Conservation (phyloP, 768 basidiomycete genomes). For the Solioccasus polychromus region DNA sequence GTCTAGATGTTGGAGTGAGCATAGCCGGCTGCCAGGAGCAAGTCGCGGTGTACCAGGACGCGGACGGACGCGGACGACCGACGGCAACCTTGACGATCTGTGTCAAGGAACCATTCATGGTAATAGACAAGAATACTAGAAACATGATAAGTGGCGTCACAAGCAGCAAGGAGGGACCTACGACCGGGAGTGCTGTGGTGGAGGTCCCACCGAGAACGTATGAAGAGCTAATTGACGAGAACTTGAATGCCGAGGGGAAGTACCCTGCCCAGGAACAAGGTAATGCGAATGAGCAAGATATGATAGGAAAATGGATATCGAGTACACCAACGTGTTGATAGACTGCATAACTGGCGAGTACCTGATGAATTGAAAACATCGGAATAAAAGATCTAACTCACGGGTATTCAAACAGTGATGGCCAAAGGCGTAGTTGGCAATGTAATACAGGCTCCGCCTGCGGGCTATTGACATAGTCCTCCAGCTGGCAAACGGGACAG, state of each 20-base stretch:
- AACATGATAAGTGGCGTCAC: not conserved
- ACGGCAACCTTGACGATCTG: slow-evolving; percentile 82
- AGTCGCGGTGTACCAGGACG: slow-evolving; percentile 58
- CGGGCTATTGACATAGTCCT: too few relatives aligned
- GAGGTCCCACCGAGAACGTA: slow-evolving; percentile 84
- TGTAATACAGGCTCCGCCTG: too few relatives aligned
- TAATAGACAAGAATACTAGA: slow-evolving; percentile 57
- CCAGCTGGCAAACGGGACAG: too few relatives aligned
- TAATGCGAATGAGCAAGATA: too few relatives aligned
- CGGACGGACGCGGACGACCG: slow-evolving; percentile 88
- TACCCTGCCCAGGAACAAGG: too few relatives aligned
- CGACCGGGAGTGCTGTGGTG: slow-evolving; percentile 57
- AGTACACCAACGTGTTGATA: too few relatives aligned
- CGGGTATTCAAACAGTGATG: too few relatives aligned
- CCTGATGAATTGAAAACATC: too few relatives aligned
- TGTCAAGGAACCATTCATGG: slow-evolving; percentile 75
- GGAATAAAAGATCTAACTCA: too few relatives aligned
- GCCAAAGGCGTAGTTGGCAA: too few relatives aligned
- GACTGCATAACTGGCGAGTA: too few relatives aligned
- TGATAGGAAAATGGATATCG: too few relatives aligned
- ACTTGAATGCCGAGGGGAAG: slow-evolving; percentile 69
- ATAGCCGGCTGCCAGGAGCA: not conserved
- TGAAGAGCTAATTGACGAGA: slow-evolving; percentile 63
- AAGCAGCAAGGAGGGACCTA: slow-evolving; percentile 5
- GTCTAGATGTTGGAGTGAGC: slow-evolving; percentile 13